These are phyloP conservation scores for Colletotrichum somersetense DNA, from an alignment of 2,329 filamentous ascomycete genomes.

Conservation along the genomic window DNA sequence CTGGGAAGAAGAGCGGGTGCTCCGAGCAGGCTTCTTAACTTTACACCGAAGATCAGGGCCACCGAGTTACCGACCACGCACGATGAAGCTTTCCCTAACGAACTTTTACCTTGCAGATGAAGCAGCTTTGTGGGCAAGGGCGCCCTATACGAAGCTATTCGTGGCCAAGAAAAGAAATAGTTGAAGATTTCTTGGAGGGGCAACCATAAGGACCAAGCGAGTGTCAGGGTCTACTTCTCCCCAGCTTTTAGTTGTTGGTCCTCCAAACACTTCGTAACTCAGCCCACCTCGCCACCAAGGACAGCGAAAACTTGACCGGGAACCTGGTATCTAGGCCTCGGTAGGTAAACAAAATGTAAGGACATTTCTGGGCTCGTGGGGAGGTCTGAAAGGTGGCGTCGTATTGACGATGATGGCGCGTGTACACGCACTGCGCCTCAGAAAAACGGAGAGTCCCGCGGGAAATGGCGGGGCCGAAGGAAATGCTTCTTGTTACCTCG, in stretches of 20 bases:
- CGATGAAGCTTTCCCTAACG: background rate
- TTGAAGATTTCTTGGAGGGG: background rate
- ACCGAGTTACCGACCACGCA: background rate
- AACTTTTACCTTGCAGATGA: background rate
- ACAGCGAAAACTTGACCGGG: constrained; percentile 16
- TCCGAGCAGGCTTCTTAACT: background rate
- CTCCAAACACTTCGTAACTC: background rate
- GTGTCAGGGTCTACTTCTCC: background rate
- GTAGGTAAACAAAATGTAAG: background rate
- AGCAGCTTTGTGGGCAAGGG: constrained; percentile 3
- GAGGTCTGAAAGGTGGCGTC: constrained; percentile 32
- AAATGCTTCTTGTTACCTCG: background rate
- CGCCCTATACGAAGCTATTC: constrained; percentile 25
- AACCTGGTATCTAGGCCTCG: constrained; percentile 1
- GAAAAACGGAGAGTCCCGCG: background rate
- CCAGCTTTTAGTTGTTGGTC: background rate
- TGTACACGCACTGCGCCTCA: constrained; percentile 32
- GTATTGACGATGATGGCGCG: constrained; percentile 19
- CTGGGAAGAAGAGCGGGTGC: background rate
- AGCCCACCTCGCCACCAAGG: background rate
- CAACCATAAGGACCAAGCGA: background rate
- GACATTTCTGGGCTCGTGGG: constrained; percentile 14
- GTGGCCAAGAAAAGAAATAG: background rate
- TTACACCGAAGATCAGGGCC: background rate
- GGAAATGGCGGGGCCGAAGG: background rate